Base-by-base conservation (phyloP, 768 basidiomycete genomes). In the Paxillus ammoniavirescens region DNA sequence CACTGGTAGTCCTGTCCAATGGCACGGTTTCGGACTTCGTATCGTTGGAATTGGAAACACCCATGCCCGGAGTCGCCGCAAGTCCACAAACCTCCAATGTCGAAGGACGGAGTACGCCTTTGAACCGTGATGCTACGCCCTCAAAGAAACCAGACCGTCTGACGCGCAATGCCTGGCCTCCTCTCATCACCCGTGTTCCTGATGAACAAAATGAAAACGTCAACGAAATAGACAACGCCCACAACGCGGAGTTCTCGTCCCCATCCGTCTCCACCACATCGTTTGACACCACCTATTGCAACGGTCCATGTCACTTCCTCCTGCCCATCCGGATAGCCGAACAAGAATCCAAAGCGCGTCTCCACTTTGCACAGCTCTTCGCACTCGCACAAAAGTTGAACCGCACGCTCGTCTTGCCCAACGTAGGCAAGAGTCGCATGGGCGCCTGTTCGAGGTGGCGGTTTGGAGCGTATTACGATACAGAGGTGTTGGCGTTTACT, bases 361-460 rank as follows among this genome's bases (percentile, higher is more conserved):
- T 76, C 8, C 84, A 86, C 65, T 65, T 86, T n/a, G 60, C 71
- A 28, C 80, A 85, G 57, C 67, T 86, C 52, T 59, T 74, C 1
- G 66, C 69, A 4, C 77, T 86, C n/a, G 79, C 83, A 0, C 63
- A 65, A 47, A 63, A 58, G 6, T 73, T 84, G 28, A 76, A 80
- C 58, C 76, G 83, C 5, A 85, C 78, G 3, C 72, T 86, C 35
- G 81, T 86, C 26, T 73, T 87, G 5, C 84, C 84, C 3, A 81
- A 82, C 53, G 82, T 84, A 4, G 79, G 79, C 7, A 78, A 79
- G 53, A 79, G 79, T 44, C 75, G 80, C 36, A 72, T 85, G 33
- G 78, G 80, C 1, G 65, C 72, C 4, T 87, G 83, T 68, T 76
- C 73, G 56, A 65, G 70, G 47, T 77, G 74, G 74, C 67, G 72